phyloP scores from a whole-genome alignment of 306 rosid genomes.

The Glycine soja region DNA sequence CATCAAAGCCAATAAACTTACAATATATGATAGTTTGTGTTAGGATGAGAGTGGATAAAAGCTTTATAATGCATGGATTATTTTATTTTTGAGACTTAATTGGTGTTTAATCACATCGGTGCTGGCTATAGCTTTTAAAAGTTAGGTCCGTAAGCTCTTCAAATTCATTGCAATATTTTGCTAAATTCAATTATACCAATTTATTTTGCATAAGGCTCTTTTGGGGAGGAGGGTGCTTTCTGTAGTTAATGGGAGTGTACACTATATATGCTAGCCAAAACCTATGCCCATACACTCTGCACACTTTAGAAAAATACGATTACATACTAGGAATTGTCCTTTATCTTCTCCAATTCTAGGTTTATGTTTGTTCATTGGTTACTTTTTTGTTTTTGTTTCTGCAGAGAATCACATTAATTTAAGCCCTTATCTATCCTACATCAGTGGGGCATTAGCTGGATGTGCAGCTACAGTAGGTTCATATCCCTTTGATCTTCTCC shows the following conservation, averaged over 20 bases:
- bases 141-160: no score
- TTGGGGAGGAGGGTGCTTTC: neutral
- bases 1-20: neutral
- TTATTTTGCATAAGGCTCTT: neutral
- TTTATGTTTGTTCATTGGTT: conserved; percentile 36
- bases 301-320: conserved; percentile 1
- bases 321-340: neutral
- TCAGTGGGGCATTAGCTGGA: conserved; percentile 93
- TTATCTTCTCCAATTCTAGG: conserved; percentile 8
- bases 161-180: no score
- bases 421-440: conserved; percentile 88
- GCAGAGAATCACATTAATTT: conserved; percentile 82
- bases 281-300: neutral
- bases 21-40: no score
- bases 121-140: no score
- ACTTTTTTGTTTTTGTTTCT: conserved; percentile 52
- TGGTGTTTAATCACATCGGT: no score
- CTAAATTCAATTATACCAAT: neutral
- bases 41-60: no score
- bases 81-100: neutral
- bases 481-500: conserved; percentile 93
- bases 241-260: conserved; percentile 16
- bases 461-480: conserved; percentile 96
- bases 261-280: neutral
- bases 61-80: neutral